Conservation (phyloP, 1,284 basidiomycete genomes). For the Bjerkandera adusta region DNA sequence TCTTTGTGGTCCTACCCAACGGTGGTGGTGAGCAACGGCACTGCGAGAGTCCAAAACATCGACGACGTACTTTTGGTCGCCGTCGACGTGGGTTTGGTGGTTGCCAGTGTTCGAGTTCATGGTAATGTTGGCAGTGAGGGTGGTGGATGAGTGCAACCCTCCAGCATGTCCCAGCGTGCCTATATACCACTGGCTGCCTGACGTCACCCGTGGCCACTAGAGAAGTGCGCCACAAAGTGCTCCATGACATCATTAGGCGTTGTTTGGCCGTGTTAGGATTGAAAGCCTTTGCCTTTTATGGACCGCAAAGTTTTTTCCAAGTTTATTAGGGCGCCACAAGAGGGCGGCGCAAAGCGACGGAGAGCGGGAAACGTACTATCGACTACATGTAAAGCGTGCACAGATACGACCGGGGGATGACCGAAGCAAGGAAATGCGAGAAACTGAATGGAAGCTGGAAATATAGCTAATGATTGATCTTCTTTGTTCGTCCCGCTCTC, state of each 20-base stretch:
- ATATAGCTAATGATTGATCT: slow-evolving; percentile 71
- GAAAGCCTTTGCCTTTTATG: slow-evolving; percentile 12
- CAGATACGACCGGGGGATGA: too few species aligned
- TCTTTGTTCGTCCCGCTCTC: slow-evolving; percentile 72
- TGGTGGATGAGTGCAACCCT: neutral
- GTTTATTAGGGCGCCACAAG: neutral
- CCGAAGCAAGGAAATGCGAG: too few species aligned
- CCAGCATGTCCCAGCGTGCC: neutral
- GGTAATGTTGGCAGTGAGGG: slow-evolving; percentile 5
- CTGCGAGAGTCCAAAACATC: slow-evolving; percentile 6
- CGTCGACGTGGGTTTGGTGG: slow-evolving; percentile 40
- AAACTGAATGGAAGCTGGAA: neutral
- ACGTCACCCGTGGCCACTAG: slow-evolving; percentile 10
- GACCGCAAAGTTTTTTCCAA: neutral
- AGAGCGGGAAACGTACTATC: too few species aligned
- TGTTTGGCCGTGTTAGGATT: slow-evolving; percentile 15
- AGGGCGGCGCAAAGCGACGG: too few species aligned
- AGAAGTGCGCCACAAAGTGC: slow-evolving; percentile 2
- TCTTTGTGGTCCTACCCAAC: slow-evolving; percentile 15
- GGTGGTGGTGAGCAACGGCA: slow-evolving; percentile 4
- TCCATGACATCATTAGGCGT: slow-evolving; percentile 8
- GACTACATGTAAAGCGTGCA: too few species aligned
- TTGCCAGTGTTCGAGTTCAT: slow-evolving; percentile 49
- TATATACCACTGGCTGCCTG: slow-evolving; percentile 10
- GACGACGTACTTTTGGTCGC: slow-evolving; percentile 38